These are phyloP conservation scores for Trichosporon sp. DNA, from an alignment of 1,284 basidiomycete genomes.

Conservation along the genomic window DNA sequence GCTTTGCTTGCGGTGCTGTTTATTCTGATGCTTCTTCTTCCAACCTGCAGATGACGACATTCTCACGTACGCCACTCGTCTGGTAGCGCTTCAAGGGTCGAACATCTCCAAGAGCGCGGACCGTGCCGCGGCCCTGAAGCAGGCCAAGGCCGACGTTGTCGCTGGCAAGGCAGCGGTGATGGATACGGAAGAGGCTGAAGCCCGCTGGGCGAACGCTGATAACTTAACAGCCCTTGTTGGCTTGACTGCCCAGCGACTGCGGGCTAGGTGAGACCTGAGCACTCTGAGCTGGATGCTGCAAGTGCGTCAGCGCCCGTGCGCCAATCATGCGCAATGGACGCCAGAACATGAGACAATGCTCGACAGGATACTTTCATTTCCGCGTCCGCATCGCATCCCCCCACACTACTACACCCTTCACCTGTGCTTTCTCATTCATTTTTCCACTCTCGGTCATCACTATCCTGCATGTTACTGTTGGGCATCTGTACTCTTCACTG, in stretches of 20 bases:
- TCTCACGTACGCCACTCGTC: slow-evolving; percentile 26
- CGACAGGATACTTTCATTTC: neutral
- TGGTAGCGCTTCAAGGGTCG: slow-evolving; percentile 7
- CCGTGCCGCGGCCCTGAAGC: slow-evolving; percentile 12
- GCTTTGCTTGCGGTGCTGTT: slow-evolving; percentile 12
- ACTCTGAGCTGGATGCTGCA: neutral
- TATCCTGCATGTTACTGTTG: neutral
- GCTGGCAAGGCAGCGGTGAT: neutral
- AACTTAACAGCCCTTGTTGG: neutral
- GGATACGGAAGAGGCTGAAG: neutral
- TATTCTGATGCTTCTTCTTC: neutral
- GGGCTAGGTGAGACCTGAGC: slow-evolving; percentile 12
- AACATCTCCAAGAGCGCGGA: neutral
- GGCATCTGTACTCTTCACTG: neutral
- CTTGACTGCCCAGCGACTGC: slow-evolving; percentile 6
- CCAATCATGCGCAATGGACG: neutral
- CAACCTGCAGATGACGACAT: slow-evolving; percentile 34
- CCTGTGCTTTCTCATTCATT: neutral
- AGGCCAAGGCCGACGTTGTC: slow-evolving; percentile 8
- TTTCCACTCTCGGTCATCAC: neutral
- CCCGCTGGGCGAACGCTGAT: neutral
- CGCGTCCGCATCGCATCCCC: neutral
- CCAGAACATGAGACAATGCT: neutral
- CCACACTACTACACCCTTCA: neutral
- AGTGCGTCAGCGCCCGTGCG: neutral